A percentile compares a stretch with the other conserved stretches of the same genome.
Evolutionary conservation across 306 rosid genomes (phyloP).

Genomic region (Vigna nakashimae): DNA sequence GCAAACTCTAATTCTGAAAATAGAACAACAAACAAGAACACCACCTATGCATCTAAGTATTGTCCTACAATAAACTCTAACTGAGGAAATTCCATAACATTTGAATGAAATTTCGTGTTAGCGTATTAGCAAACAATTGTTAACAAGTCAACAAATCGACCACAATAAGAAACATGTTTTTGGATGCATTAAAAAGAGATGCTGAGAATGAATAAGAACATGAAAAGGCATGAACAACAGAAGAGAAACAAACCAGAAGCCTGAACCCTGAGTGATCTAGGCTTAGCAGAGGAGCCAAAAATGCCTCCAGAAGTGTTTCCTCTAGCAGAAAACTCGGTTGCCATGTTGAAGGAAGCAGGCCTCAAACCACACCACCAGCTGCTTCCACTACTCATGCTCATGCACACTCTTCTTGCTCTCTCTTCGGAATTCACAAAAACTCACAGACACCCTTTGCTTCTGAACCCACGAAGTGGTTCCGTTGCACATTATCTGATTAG

Average conservation of each 20-base stretch:
- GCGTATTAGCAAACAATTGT: neutral
- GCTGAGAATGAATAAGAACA: conserved; percentile 20
- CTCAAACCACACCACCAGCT: conserved; percentile 64
- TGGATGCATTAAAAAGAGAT: neutral
- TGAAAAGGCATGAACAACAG: neutral
- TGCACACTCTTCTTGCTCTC: conserved; percentile 26
- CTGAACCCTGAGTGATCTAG: conserved; percentile 64
- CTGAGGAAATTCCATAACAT: conserved; percentile 9
- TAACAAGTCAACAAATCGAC: neutral
- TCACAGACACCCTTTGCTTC: conserved; percentile 47
- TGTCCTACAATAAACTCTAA: neutral
- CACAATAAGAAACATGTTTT: neutral
- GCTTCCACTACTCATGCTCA: conserved; percentile 51
- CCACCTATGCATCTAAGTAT: neutral
- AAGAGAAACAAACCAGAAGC: conserved; percentile 75
- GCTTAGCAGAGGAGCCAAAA: conserved; percentile 60
- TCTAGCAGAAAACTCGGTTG: conserved; percentile 55
- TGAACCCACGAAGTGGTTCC: conserved; percentile 50
- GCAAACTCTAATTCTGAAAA: neutral
- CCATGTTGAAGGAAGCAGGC: conserved; percentile 57
- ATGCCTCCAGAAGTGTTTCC: conserved; percentile 55
- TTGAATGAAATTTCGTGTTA: conserved; percentile 9
- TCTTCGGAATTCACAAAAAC: conserved; percentile 47
- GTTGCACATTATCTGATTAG: conserved; percentile 58
- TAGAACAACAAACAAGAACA: neutral